Percentiles rank a stretch among this genome's conserved stretches.
Evolutionary conservation across 2,329 filamentous ascomycete species (phyloP).

Genomic region (Ascochyta koolunga): DNA sequence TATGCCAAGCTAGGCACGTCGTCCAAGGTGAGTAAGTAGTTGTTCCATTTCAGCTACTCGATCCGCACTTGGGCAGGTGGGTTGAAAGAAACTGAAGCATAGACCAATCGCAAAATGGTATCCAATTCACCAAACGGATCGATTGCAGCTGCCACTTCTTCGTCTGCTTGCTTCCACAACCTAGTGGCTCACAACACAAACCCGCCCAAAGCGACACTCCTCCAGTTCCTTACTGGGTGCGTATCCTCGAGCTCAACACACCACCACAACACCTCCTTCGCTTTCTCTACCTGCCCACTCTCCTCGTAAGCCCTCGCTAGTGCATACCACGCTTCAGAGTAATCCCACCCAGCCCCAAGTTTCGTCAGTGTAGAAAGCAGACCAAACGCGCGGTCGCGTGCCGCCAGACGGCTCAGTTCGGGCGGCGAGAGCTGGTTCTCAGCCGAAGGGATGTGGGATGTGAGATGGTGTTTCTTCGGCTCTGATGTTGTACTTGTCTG

Average conservation of each 20-base stretch:
- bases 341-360: conserved; percentile 86
- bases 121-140: not conserved
- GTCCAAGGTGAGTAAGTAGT: too few species aligned
- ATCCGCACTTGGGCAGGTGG: not conserved
- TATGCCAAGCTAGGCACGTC: too few species aligned
- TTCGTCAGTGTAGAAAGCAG: conserved; percentile 84
- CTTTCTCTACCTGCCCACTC: conserved; percentile 82
- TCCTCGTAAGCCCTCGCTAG: conserved; percentile 87
- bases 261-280: conserved; percentile 96
- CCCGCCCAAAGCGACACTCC: conserved; percentile 59
- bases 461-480: conserved; percentile 52
- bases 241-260: conserved; percentile 93
- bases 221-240: conserved; percentile 80
- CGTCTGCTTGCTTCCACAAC: not conserved
- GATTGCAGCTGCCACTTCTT: not conserved
- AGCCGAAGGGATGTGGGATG: conserved; percentile 54
- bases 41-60: too few species aligned
- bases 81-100: not conserved
- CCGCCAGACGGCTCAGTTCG: conserved; percentile 81
- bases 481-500: conserved; percentile 1
- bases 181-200: conserved; percentile 34
- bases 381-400: conserved; percentile 85
- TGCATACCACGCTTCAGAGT: conserved; percentile 90
- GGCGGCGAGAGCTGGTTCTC: conserved; percentile 62
- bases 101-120: not conserved